Evolutionary conservation across 1,284 basidiomycete genomes (phyloP).

Genomic region (Porodaedalea pini): DNA sequence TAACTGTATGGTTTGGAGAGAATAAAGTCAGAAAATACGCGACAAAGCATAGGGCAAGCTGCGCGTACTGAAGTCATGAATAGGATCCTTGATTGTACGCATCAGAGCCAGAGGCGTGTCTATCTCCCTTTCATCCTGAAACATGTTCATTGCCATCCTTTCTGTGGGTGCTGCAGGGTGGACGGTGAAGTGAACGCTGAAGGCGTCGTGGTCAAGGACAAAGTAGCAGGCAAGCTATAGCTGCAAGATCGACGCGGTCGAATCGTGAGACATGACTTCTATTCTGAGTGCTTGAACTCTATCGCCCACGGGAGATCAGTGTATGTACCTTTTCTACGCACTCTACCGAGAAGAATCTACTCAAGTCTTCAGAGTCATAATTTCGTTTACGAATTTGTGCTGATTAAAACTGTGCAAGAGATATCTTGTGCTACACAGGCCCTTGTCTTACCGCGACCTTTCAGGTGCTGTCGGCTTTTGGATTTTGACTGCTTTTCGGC

Average conservation of each 20-base stretch:
- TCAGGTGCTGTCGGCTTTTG: too few species aligned
- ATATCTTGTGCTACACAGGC: too few species aligned
- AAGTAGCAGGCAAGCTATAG: background rate
- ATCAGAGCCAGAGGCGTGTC: background rate
- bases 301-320: too few species aligned
- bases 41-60: conserved; percentile 4
- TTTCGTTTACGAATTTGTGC: too few species aligned
- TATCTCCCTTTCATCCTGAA: background rate
- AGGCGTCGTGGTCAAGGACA: background rate
- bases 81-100: conserved; percentile 40
- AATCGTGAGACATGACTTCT: background rate
- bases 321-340: too few species aligned
- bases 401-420: too few species aligned
- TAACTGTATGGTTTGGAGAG: conserved; percentile 28
- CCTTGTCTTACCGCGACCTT: too few species aligned
- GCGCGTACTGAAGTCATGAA: conserved; percentile 47
- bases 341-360: too few species aligned
- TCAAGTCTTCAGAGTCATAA: too few species aligned
- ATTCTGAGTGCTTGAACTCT: background rate
- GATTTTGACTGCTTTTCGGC: too few species aligned
- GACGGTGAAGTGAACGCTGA: background rate
- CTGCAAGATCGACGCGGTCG: background rate
- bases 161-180: background rate
- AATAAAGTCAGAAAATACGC: conserved; percentile 3
- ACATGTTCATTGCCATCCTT: background rate